phyloP scores from a whole-genome alignment of 2,329 filamentous ascomycete genomes.

The Clonostachys rhizophaga region DNA sequence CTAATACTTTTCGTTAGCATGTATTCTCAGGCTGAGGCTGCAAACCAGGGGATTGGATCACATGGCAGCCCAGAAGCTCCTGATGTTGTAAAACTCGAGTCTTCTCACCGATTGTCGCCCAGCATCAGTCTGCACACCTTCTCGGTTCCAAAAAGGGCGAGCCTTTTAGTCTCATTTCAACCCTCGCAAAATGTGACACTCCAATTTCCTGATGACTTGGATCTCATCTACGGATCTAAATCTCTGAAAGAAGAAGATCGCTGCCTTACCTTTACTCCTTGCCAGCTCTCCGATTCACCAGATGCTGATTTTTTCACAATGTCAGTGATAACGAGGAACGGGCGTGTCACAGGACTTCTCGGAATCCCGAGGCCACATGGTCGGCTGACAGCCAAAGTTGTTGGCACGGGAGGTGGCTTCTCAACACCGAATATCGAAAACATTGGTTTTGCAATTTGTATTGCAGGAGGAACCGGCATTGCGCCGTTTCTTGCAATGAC shows the following conservation, averaged over 20 bases:
- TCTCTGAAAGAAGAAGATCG: conserved; percentile 7
- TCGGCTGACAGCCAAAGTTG: conserved; percentile 3
- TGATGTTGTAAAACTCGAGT: background rate
- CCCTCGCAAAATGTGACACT: conserved; percentile 9
- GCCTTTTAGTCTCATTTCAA: background rate
- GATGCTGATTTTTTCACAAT: background rate
- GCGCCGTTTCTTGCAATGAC: conserved; percentile 6
- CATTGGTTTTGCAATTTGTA: background rate
- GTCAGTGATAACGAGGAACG: conserved; percentile 7
- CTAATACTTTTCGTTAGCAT: too few relatives aligned
- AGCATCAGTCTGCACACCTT: conserved; percentile 9
- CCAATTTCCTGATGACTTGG: conserved; percentile 9
- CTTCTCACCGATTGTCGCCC: conserved; percentile 7
- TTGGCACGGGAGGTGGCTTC: conserved; percentile 9
- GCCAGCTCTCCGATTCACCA: background rate
- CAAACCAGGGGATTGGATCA: too few relatives aligned
- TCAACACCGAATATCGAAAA: background rate
- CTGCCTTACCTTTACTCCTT: conserved; percentile 9
- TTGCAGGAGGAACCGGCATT: conserved; percentile 9
- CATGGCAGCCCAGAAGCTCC: too few relatives aligned
- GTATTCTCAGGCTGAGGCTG: too few relatives aligned
- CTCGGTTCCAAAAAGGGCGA: background rate
- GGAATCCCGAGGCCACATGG: conserved; percentile 9
- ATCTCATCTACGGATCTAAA: conserved; percentile 7
- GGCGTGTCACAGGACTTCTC: conserved; percentile 10